Base-by-base conservation (phyloP, 2,329 filamentous ascomycete species). In the Botrytis fabae region DNA sequence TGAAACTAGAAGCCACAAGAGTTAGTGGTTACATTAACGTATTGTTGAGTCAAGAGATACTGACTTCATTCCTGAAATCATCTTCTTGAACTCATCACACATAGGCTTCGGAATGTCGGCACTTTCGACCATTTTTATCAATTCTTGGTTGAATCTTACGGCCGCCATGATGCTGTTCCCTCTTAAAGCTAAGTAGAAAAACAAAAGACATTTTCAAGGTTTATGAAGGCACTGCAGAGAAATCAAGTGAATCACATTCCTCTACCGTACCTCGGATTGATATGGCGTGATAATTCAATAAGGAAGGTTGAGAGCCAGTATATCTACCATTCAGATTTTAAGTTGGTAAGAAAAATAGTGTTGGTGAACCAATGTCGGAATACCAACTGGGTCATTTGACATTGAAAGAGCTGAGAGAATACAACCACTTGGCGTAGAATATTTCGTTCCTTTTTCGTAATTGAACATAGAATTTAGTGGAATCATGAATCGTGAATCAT, bases 101-200 rank as follows among this genome's bases (percentile, higher is more conserved):
- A 69, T 69, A 25, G 71, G 71, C 35, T 28, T 42, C 42, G 48
- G 7, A 54, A 73, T 22, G 25, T 70, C 71, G 62, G 44, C 54
- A 51, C 82, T 82, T 75, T 82, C 85, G n/a, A 87, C 86, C 25
- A 70, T 38, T 35, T 42, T 28, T 42, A 72, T 65, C 35, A 73
- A 32, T 10, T 70, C 48, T 62, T 68, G 32, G 35, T 69, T 73
- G n/a, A 69, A 48, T n/a, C 54, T 44, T 57, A 40, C 35, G 4
- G 64, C 32, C 61, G 69, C 59, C 69, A 70, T 72, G 6, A 20
- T 72, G n/a, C 40, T 44, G 42, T 68, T 54, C 62, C 51, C 44
- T 72, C 38, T 68, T 44, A 25, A 18, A 48, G 48, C n/a, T 28
- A 59, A 68, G 28, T 60, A 22, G 70, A 68, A 68, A 68, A 72